Evolutionary conservation across 176 grass and related monocot species (phyloP), one percentile per base, ranked within the genome.

Genomic region (Rhynchospora breviuscula): DNA sequence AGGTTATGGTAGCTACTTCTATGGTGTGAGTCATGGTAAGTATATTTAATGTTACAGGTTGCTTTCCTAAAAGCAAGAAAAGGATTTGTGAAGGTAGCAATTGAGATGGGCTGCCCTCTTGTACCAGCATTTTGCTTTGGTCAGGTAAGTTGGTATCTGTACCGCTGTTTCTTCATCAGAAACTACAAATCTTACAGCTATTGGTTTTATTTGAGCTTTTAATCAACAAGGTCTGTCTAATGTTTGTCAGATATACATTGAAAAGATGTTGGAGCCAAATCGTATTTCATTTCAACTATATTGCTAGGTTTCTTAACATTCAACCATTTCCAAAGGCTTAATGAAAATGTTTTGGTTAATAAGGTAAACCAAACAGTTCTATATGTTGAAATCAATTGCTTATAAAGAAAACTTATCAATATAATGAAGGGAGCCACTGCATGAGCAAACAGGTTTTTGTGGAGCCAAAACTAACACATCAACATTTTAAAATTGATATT

Each of bases 31-130:
- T 75, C 71, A 57, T 82, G 48, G 31, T 58, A 33, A 62, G 31
- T 44, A 18, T 63, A 63, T 35, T 51, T 78, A 14, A 52, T 87
- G 46, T 86, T 2, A 48, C 85, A 98, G 96, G 93, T 95, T 89
- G 96, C 85, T 72, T 98, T 98, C 76, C 87, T 98, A 65, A 93
- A 95, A 90, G 83, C 89, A 83, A 93, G 96, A 86, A 95, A 91
- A 88, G 96, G 93, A 63, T 98, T 98, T 73, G 88, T 98, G 15
- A 89, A 86, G 86, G 93, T 98, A 82, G 96, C 93, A 60, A 93
- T 98, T 47, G 89, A 93, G 86, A 92, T 40, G 81, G 93, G 96
- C 54, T 84, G 84, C 29, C 96, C 96, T 46, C 33, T 98, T 43
- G 96, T 98, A 63, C 96, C 93, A 23, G 86, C 85, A 72, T 98